Base-by-base conservation (phyloP, 164 flowering plant genomes). In the Aristolochia californica region DNA sequence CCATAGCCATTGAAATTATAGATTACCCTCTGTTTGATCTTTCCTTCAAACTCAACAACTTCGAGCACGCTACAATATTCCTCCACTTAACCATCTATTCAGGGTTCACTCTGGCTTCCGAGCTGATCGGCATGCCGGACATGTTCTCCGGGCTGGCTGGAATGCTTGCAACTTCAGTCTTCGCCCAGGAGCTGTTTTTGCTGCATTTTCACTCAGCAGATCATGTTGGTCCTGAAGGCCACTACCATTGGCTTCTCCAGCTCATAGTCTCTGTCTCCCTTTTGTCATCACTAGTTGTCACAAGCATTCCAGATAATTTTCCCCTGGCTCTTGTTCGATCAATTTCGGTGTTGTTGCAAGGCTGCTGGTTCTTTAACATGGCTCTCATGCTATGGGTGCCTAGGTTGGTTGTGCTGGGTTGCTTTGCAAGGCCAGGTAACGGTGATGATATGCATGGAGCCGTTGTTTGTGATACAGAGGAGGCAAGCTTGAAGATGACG, bases 321-420 rank as follows among this genome's bases (percentile, higher is more conserved):
- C 25, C 80, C 60, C 59, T 81, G 13, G 77, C 86, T 54, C 85
- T 81, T 60, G 75, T 83, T 5, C 75, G 95, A 70, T 87, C 95
- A 0, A n/a, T 78, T 0, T 76, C 87, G 55, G 79, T 90, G 16
- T 0, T 77, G 2, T 80, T 78, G 57, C 94, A 87, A 71, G 97
- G 95, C 3, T 53, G 77, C 15, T 90, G 97, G 95, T 66, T 85
- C 15, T 72, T 79, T 43, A 51, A 80, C 48, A 82, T 80, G 87
- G 97, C 94, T n/a, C 66, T 77, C 59, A 70, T 78, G 80, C 75
- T 90, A 15, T 90, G 88, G 88, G 83, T 81, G 0, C 96, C 93
- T 1, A 45, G 23, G 13, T 62, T 83, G 21, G 64, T 82, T 0
- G 73, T 84, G 0, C 82, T 83, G 61, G 93, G 85, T 4, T 88